Evolutionary conservation across 345 rosid genomes (phyloP).

Genomic region (Aurinia saxatilis): DNA sequence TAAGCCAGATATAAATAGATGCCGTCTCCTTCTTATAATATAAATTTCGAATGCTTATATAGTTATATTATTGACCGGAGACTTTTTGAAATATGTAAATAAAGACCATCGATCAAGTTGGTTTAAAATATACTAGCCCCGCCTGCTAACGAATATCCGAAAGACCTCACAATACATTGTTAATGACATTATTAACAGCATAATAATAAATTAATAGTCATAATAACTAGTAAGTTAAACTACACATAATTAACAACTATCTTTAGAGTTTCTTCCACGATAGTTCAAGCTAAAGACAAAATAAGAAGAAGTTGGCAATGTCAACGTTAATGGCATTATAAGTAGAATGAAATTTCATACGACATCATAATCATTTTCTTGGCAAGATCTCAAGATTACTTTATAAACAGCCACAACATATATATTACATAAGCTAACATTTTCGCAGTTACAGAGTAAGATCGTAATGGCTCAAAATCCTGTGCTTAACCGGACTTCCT

Average conservation of each 20-base stretch:
- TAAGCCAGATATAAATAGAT: neutral
- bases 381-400: neutral
- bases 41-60: no score
- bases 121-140: neutral
- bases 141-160: neutral
- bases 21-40: no score
- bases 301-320: neutral
- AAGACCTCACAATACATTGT: neutral
- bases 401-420: neutral
- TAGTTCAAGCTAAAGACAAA: neutral
- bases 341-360: neutral
- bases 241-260: neutral
- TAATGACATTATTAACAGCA: neutral
- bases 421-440: neutral
- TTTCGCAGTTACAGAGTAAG: neutral
- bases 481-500: constrained; percentile 4
- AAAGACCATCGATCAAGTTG: no score
- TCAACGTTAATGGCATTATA: constrained; percentile 8
- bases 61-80: no score
- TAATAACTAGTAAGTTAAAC: no score
- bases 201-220: no score
- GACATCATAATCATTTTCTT: neutral
- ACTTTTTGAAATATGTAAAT: no score
- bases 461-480: neutral
- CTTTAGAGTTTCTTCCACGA: constrained; percentile 18